A percentile compares a stretch with the other conserved stretches of the same genome.
These are phyloP conservation scores for Xenosphaeropsis pyriputrescens DNA, from an alignment of 2,329 filamentous ascomycete species.

Conservation along the genomic window DNA sequence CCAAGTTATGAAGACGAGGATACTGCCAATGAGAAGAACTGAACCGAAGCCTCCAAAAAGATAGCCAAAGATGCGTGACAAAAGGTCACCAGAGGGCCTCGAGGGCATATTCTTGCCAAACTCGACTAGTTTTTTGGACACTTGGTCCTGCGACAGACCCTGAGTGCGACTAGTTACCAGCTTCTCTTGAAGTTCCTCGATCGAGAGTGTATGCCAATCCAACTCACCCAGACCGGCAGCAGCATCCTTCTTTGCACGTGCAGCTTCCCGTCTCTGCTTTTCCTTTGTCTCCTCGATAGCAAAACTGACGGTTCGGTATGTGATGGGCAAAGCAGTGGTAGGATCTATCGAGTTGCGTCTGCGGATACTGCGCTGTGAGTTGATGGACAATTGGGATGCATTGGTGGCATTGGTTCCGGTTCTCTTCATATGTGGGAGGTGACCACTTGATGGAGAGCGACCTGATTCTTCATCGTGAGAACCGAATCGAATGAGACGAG, in stretches of 20 bases:
- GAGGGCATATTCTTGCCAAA: conserved; percentile 52
- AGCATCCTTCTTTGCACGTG: conserved; percentile 23
- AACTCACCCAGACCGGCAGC: conserved; percentile 38
- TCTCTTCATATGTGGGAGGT: neutral
- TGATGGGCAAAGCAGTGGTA: neutral
- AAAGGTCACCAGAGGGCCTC: conserved; percentile 41
- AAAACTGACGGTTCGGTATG: conserved; percentile 20
- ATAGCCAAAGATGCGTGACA: conserved; percentile 44
- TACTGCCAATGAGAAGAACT: conserved; percentile 47
- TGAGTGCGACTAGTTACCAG: conserved; percentile 34
- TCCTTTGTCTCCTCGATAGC: conserved; percentile 36
- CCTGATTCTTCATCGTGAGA: neutral
- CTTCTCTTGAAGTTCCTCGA: conserved; percentile 37
- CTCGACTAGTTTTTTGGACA: conserved; percentile 33
- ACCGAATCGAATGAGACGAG: neutral
- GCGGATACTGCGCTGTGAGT: neutral
- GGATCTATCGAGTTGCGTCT: conserved; percentile 1
- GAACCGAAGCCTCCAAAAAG: conserved; percentile 63
- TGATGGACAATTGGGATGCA: neutral
- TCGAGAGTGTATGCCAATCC: conserved; percentile 47
- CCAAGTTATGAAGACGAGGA: conserved; percentile 63
- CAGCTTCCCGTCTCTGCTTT: conserved; percentile 21
- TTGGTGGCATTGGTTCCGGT: neutral
- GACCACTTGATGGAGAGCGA: neutral
- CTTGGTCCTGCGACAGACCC: conserved; percentile 43